Percentiles rank a stretch among this genome's conserved stretches.
These are phyloP conservation scores for Xylaria multiplex DNA, from an alignment of 2,329 filamentous ascomycete species.

Conservation along the genomic window DNA sequence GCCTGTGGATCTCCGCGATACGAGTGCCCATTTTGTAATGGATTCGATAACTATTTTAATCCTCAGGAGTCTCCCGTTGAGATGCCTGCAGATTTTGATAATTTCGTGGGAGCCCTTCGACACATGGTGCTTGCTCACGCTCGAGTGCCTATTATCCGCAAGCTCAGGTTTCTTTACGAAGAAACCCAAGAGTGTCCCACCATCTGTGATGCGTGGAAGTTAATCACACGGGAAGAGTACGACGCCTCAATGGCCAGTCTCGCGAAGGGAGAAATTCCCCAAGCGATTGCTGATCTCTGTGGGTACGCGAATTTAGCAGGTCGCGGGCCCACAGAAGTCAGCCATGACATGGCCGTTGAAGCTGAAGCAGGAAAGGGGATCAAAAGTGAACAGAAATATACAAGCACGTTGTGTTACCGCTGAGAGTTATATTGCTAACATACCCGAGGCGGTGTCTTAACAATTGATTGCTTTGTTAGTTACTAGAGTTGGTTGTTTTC, in stretches of 20 bases:
- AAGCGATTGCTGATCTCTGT: constrained; percentile 21
- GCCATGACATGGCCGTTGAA: background rate
- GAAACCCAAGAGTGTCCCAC: constrained; percentile 10
- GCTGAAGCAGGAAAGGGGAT: background rate
- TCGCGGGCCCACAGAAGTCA: background rate
- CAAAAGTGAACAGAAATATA: background rate
- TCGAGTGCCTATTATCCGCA: constrained; percentile 6
- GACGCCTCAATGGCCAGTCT: constrained; percentile 9
- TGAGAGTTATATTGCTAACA: background rate
- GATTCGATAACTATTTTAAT: constrained; percentile 23
- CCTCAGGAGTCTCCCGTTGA: background rate
- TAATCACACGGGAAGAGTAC: constrained; percentile 11
- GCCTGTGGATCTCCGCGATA: constrained; percentile 17
- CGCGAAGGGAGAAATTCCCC: constrained; percentile 20
- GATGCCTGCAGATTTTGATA: background rate
- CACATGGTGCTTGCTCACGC: constrained; percentile 16
- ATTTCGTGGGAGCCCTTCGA: constrained; percentile 14
- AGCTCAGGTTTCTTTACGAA: constrained; percentile 23
- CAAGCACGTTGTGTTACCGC: background rate
- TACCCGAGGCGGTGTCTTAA: background rate
- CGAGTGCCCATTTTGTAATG: constrained; percentile 28
- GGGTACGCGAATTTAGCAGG: background rate
- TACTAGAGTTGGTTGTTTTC: background rate
- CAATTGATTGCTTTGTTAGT: background rate
- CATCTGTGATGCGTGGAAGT: constrained; percentile 22